These are phyloP conservation scores for Russula sp. DNA, from an alignment of 768 basidiomycete species.

Conservation along the genomic window DNA sequence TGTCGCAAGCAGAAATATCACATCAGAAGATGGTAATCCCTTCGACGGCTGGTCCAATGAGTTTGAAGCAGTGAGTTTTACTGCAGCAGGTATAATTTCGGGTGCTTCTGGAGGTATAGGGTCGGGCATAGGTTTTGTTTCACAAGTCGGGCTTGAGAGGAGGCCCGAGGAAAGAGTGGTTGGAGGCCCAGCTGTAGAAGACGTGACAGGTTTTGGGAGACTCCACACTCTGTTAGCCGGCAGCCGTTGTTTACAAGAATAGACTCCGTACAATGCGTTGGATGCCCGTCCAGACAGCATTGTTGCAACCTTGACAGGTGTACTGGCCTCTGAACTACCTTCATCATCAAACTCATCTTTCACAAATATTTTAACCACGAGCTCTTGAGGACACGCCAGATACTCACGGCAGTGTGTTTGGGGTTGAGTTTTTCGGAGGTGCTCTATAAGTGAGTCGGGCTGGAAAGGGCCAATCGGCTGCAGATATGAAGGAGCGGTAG, in stretches of 20 bases:
- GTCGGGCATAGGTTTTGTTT: background rate
- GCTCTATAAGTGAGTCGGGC: background rate
- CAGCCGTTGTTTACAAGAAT: background rate
- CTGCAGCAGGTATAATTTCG: background rate
- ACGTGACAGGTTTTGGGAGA: too few species aligned
- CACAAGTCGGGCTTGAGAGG: background rate
- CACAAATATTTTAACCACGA: background rate
- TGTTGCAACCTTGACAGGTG: background rate
- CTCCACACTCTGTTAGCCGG: background rate
- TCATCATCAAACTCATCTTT: background rate
- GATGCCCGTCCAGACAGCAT: background rate
- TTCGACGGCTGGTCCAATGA: background rate
- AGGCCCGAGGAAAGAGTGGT: too few species aligned
- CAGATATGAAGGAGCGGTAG: background rate
- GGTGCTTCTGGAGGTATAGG: background rate
- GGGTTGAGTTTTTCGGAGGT: background rate
- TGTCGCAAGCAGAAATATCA: background rate
- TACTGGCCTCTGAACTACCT: background rate
- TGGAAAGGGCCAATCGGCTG: background rate
- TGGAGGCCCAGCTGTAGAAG: background rate
- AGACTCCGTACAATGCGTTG: background rate
- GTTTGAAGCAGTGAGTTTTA: background rate
- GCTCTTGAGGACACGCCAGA: background rate
- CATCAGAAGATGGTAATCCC: background rate
- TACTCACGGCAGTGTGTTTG: background rate